phyloP scores from a whole-genome alignment of 2,329 filamentous ascomycete genomes.

The Botrytis porri region DNA sequence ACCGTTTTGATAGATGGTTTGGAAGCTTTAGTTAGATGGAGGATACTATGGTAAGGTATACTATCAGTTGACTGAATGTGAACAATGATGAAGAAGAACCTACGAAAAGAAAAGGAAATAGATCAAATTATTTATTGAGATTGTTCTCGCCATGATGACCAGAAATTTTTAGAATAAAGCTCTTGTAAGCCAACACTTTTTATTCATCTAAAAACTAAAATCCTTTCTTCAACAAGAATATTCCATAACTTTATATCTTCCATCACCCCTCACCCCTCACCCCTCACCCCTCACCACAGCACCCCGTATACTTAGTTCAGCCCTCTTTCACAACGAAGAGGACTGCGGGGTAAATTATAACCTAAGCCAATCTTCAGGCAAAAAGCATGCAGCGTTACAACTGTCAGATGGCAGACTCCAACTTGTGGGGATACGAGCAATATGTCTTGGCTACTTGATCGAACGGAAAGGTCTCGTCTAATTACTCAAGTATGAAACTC shows the following conservation, averaged over 20 bases:
- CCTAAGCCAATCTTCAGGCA: constrained; percentile 3
- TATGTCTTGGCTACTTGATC: constrained; percentile 8
- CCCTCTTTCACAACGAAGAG: not conserved
- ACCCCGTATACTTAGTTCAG: not conserved
- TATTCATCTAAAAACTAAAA: not conserved
- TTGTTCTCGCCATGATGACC: not conserved
- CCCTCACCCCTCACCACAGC: not conserved
- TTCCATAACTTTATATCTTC: constrained; percentile 7
- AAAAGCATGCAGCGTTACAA: constrained; percentile 6
- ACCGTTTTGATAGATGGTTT: not conserved
- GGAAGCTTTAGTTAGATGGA: not conserved
- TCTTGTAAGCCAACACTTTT: not conserved
- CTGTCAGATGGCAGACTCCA: not conserved
- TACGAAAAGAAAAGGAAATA: not conserved
- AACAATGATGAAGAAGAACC: not conserved
- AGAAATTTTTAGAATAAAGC: not conserved
- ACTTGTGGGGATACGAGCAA: not conserved
- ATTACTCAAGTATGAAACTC: not conserved
- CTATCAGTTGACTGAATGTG: not conserved
- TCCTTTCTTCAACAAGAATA: not conserved
- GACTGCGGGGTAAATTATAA: constrained; percentile 3
- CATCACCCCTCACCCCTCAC: not conserved
- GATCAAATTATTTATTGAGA: not conserved
- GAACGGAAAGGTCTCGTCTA: not conserved
- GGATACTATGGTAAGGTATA: not conserved